These are phyloP conservation scores for Parsonsia alboflavescens DNA, from an alignment of 257 asterid genomes.

Conservation along the genomic window DNA sequence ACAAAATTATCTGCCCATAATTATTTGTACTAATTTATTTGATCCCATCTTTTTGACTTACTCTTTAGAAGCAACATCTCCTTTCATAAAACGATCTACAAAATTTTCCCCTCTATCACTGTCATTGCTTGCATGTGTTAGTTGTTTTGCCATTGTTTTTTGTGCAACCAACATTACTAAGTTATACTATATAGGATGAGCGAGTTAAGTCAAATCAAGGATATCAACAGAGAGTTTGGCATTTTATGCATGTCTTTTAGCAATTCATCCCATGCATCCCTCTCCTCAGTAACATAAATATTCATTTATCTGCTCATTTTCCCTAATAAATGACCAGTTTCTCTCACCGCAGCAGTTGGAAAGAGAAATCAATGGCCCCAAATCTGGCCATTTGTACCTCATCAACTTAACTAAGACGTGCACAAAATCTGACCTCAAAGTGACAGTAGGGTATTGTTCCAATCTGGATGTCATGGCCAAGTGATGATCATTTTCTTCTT, in stretches of 20 bases:
- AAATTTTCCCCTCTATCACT: neutral
- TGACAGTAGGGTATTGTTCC: neutral
- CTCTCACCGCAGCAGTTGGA: neutral
- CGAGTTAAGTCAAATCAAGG: neutral
- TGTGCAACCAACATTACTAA: neutral
- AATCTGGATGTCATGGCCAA: neutral
- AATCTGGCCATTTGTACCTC: neutral
- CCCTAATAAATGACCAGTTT: neutral
- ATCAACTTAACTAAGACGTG: neutral
- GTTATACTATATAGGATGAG: too few species aligned
- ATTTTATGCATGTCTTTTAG: neutral
- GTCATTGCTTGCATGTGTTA: neutral
- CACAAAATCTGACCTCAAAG: constrained; percentile 3
- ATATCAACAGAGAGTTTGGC: neutral
- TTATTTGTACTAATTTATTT: neutral
- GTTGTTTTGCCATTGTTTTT: neutral
- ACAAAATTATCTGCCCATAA: neutral
- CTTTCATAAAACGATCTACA: neutral
- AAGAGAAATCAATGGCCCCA: constrained; percentile 1
- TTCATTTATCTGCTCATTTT: neutral
- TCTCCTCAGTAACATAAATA: neutral
- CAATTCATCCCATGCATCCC: neutral
- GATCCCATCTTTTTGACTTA: neutral
- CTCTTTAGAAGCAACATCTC: neutral
- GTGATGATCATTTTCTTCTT: neutral